These are phyloP conservation scores for Pythium angustatum DNA, from an alignment of 352 stramenopile species.

Conservation along the genomic window DNA sequence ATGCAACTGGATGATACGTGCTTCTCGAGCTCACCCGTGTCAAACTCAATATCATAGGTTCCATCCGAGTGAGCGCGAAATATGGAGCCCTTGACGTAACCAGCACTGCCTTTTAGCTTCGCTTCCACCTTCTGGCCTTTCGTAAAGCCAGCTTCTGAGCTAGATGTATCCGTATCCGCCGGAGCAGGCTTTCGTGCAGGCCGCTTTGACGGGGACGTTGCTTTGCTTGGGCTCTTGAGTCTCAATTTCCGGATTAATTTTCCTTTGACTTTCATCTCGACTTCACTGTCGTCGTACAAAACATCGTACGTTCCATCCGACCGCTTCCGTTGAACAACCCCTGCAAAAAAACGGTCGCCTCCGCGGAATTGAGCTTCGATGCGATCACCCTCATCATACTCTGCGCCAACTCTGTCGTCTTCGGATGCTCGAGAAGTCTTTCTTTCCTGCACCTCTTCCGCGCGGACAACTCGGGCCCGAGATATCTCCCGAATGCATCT, in stretches of 20 bases:
- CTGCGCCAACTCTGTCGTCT: constrained; percentile 25
- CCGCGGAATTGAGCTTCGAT: constrained; percentile 52
- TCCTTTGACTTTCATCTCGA: constrained; percentile 51
- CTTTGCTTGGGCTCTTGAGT: constrained; percentile 38
- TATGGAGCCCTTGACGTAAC: constrained; percentile 55
- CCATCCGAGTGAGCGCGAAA: constrained; percentile 48
- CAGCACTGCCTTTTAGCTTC: constrained; percentile 43
- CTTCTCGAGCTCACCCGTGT: constrained; percentile 62
- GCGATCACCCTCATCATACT: constrained; percentile 42
- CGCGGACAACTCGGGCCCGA: constrained; percentile 36
- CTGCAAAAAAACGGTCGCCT: constrained; percentile 41
- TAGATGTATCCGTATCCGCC: constrained; percentile 34
- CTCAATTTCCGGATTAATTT: constrained; percentile 50
- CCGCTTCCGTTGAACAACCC: constrained; percentile 48
- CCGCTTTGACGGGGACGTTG: constrained; percentile 13
- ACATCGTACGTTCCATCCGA: constrained; percentile 67
- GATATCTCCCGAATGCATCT: constrained; percentile 43
- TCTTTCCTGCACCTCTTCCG: constrained; percentile 24
- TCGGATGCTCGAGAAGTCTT: constrained; percentile 17
- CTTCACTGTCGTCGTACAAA: constrained; percentile 66
- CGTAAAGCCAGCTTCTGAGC: constrained; percentile 37
- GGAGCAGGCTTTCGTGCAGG: constrained; percentile 9
- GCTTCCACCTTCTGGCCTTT: constrained; percentile 66
- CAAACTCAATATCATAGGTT: constrained; percentile 67
- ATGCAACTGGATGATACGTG: constrained; percentile 40